Evolutionary conservation across 306 rosid species (phyloP).

Genomic region (Canavalia gladiata): DNA sequence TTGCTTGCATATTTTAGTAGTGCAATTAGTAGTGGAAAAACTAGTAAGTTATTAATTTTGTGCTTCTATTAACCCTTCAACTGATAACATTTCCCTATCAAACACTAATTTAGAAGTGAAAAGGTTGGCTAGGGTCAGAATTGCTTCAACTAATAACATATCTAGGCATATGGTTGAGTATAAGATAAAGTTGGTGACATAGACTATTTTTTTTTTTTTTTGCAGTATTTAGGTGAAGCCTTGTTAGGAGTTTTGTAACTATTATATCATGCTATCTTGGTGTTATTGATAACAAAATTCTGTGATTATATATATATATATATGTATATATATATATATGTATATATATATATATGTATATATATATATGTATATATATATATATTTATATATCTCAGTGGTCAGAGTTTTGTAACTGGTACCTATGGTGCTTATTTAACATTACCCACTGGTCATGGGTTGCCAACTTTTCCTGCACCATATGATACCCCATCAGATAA

Average conservation of each 20-base stretch:
- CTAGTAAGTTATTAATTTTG: conserved; percentile 71
- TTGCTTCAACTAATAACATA: conserved; percentile 77
- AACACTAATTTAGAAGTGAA: too few species aligned
- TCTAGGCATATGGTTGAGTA: conserved; percentile 79
- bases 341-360: too few species aligned
- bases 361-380: too few species aligned
- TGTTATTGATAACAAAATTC: not conserved
- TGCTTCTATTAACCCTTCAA: conserved; percentile 76
- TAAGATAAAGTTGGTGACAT: conserved; percentile 72
- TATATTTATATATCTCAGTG: not conserved
- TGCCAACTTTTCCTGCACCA: not conserved
- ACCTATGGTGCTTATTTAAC: not conserved
- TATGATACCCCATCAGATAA: not conserved
- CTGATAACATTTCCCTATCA: conserved; percentile 48
- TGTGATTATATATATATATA: not conserved
- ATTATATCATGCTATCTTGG: not conserved
- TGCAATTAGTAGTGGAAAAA: conserved; percentile 86
- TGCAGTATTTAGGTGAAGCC: too few species aligned
- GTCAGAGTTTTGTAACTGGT: not conserved
- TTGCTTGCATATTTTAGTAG: conserved; percentile 67
- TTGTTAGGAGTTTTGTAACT: too few species aligned
- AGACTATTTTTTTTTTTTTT: too few species aligned
- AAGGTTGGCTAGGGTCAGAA: conserved; percentile 80
- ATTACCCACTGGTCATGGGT: not conserved
- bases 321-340: too few species aligned